These are phyloP conservation scores for Carex littledalei DNA, from an alignment of 176 grass and related monocot genomes.

Conservation along the genomic window DNA sequence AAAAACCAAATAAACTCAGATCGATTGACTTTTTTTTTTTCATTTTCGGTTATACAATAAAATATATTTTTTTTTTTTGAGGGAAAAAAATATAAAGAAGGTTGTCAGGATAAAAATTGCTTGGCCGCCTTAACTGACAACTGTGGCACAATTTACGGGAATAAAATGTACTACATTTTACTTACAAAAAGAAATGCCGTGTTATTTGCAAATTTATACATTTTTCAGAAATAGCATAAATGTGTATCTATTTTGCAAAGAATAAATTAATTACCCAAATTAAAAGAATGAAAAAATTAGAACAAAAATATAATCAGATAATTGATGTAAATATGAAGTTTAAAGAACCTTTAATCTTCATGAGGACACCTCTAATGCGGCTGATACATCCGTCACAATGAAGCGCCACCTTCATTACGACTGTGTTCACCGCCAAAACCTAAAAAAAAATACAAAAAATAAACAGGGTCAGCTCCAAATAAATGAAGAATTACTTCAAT, in stretches of 20 bases:
- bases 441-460: not conserved
- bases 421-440: constrained; percentile 38
- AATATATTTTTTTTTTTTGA: not conserved
- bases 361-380: constrained; percentile 46
- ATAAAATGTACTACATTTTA: not conserved
- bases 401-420: constrained; percentile 59
- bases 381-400: constrained; percentile 78
- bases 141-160: not conserved
- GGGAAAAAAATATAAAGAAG: not conserved
- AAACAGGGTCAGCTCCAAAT: not conserved
- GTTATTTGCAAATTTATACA: not conserved
- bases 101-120: not conserved
- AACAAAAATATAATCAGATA: not conserved
- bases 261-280: not conserved
- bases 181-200: not conserved
- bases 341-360: constrained; percentile 54
- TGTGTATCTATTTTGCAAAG: not conserved
- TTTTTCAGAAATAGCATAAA: not conserved
- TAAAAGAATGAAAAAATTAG: not conserved
- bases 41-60: not conserved
- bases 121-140: constrained; percentile 6
- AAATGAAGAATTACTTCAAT: not conserved
- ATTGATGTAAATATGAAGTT: not conserved
- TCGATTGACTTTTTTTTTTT: too few relatives aligned
- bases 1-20: not conserved